Conservation (phyloP, 345 rosid genomes). For the Citrus cavaleriei region DNA sequence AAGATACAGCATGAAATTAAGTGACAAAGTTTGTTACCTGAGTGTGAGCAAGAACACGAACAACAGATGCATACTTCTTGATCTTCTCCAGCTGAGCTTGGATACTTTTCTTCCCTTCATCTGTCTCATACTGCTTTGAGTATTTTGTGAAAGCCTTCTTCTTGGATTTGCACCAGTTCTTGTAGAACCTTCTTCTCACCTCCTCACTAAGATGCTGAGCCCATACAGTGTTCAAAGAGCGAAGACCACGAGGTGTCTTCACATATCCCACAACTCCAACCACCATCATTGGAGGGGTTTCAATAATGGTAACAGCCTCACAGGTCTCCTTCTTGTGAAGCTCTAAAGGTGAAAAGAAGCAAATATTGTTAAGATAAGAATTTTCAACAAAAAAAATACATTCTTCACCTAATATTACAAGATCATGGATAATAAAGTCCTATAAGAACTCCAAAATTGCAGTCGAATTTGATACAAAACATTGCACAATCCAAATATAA, state of each 20-base stretch:
- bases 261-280: conserved; percentile 86
- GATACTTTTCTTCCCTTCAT: conserved; percentile 66
- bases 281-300: conserved; percentile 79
- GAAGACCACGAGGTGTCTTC: conserved; percentile 73
- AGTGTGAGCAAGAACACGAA: conserved; percentile 85
- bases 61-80: conserved; percentile 67
- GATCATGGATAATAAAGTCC: background rate
- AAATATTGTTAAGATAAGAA: background rate
- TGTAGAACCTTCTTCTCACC: conserved; percentile 75
- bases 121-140: conserved; percentile 49
- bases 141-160: conserved; percentile 84
- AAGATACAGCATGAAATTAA: background rate
- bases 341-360: conserved; percentile 30
- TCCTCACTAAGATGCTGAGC: conserved; percentile 90
- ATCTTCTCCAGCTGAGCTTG: conserved; percentile 72
- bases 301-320: conserved; percentile 80
- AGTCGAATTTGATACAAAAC: background rate
- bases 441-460: background rate
- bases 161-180: conserved; percentile 85
- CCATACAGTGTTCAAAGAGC: conserved; percentile 76
- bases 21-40: conserved; percentile 38
- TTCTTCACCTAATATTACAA: background rate
- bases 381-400: background rate
- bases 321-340: conserved; percentile 95
- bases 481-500: background rate